Percentiles rank a stretch among this genome's conserved stretches.
Evolutionary conservation across 495 filamentous ascomycete genomes (phyloP).

Genomic region (Talaromyces liani): DNA sequence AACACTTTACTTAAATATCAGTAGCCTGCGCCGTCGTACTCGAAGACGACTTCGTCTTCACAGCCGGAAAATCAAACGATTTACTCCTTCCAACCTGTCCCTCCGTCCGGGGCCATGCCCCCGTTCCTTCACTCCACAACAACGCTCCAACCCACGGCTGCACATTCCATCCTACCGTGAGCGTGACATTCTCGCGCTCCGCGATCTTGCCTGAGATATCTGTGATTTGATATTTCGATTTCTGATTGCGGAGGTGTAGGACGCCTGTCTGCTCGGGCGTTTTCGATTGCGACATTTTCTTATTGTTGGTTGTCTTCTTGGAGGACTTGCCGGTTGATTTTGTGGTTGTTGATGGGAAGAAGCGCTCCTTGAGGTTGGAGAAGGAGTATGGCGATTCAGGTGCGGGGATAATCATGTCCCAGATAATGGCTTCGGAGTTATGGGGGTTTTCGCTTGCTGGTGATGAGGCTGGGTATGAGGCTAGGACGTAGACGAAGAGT

Average conservation of each 20-base stretch:
- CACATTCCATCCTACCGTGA: conserved; percentile 86
- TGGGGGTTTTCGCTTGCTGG: conserved; percentile 25
- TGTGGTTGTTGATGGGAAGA: conserved; percentile 20
- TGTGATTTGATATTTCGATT: conserved; percentile 90
- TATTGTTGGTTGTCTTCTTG: conserved; percentile 14
- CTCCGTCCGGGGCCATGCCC: conserved; percentile 48
- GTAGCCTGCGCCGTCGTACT: conserved; percentile 5
- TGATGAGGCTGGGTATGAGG: conserved; percentile 61
- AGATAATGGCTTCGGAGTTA: conserved; percentile 72
- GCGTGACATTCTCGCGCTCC: conserved; percentile 59
- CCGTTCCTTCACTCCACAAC: conserved; percentile 59
- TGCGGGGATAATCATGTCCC: conserved; percentile 85
- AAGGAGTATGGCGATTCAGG: conserved; percentile 50
- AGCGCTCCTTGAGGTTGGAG: conserved; percentile 28
- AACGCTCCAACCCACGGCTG: conserved; percentile 93
- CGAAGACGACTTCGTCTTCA: conserved; percentile 40
- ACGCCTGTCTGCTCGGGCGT: conserved; percentile 40
- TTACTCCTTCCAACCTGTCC: conserved; percentile 60
- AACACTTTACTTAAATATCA: neutral
- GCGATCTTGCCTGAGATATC: conserved; percentile 73
- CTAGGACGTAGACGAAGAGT: conserved; percentile 89
- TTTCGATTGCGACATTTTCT: conserved; percentile 18
- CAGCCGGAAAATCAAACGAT: conserved; percentile 62
- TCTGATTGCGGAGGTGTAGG: conserved; percentile 67
- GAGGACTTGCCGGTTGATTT: conserved; percentile 11